phyloP scores from a whole-genome alignment of 2,329 filamentous ascomycete species.

The Rhinocladiella mackenziei region DNA sequence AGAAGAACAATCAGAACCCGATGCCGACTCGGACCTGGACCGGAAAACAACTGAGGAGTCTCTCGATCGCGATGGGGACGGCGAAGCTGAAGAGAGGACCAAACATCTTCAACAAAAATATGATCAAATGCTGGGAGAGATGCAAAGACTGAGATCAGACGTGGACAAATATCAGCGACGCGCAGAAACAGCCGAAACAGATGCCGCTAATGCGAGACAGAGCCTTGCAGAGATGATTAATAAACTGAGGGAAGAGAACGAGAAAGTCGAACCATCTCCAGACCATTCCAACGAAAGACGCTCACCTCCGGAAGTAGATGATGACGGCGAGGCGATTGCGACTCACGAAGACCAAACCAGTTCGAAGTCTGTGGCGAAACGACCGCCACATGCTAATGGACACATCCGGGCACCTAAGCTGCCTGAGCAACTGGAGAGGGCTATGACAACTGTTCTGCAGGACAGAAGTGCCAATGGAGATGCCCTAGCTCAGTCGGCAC shows the following conservation, averaged over 20 bases:
- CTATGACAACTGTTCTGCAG: constrained; percentile 39
- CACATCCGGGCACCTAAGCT: constrained; percentile 49
- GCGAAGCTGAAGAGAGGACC: constrained; percentile 38
- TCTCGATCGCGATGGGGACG: constrained; percentile 30
- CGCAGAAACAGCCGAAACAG: constrained; percentile 75
- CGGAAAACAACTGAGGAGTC: constrained; percentile 21
- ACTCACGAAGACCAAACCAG: constrained; percentile 2
- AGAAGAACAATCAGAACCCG: constrained; percentile 33
- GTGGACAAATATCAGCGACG: constrained; percentile 72
- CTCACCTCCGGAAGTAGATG: not conserved
- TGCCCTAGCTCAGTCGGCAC: constrained; percentile 55
- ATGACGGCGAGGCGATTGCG: not conserved
- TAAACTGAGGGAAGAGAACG: constrained; percentile 64
- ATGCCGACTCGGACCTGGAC: constrained; percentile 20
- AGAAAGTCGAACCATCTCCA: constrained; percentile 10
- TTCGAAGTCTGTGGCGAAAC: constrained; percentile 12
- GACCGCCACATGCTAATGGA: constrained; percentile 34
- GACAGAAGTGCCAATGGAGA: constrained; percentile 39
- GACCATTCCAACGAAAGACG: constrained; percentile 3
- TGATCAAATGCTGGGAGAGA: constrained; percentile 72
- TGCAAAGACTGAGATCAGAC: constrained; percentile 74
- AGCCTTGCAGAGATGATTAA: constrained; percentile 84
- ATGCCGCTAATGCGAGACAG: constrained; percentile 67
- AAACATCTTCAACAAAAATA: constrained; percentile 64
- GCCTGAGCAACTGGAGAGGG: constrained; percentile 35